These are phyloP conservation scores for Lichtheimia hyalospora DNA, from an alignment of 371 early-diverging fungal genomes.

Conservation along the genomic window DNA sequence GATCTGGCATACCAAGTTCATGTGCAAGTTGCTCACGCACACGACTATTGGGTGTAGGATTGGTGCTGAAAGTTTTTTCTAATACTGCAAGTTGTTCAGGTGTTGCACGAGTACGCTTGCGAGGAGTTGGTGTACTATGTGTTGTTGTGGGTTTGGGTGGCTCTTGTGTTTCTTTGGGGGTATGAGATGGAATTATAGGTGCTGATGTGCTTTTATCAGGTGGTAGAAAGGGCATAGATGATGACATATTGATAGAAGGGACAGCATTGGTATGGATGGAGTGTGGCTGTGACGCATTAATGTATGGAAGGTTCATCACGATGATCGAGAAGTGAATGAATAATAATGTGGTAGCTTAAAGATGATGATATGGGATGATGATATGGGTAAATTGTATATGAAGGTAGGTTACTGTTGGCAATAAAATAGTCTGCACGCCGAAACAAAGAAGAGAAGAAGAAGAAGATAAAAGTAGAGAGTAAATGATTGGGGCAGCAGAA, in stretches of 20 bases:
- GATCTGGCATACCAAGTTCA: slow-evolving; percentile 87
- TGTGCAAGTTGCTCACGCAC: slow-evolving; percentile 82
- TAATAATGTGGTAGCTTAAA: too few species aligned
- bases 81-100: slow-evolving; percentile 72
- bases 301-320: too few species aligned
- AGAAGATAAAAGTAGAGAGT: not conserved
- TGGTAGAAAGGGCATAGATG: too few species aligned
- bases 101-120: slow-evolving; percentile 70
- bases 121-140: slow-evolving; percentile 19
- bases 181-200: not conserved
- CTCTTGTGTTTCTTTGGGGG: not conserved
- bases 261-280: too few species aligned
- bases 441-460: not conserved
- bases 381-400: too few species aligned
- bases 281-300: too few species aligned
- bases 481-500: not conserved
- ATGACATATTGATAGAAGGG: too few species aligned
- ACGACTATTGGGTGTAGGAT: slow-evolving; percentile 74
- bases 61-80: slow-evolving; percentile 68
- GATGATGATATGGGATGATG: too few species aligned
- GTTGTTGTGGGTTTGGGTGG: not conserved
- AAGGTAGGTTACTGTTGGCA: not conserved
- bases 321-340: too few species aligned
- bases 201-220: not conserved
- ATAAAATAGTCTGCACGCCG: not conserved